Percentiles rank a stretch among this genome's conserved stretches.
phyloP scores from a whole-genome alignment of 306 rosid species.

The Lathyrus tuberosus region DNA sequence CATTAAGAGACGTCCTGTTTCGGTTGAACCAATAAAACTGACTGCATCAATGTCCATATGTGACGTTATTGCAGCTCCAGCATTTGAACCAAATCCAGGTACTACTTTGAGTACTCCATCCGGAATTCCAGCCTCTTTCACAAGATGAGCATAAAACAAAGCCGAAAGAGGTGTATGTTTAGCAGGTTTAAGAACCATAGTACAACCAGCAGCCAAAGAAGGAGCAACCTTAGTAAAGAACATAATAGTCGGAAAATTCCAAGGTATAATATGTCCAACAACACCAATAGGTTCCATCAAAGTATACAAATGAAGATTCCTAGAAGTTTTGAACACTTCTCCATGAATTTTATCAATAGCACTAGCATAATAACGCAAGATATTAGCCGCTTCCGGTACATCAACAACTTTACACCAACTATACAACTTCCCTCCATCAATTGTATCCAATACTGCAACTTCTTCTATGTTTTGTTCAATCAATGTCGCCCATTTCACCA shows the following conservation, averaged over 20 bases:
- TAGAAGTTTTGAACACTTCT: conserved; percentile 67
- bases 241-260: conserved; percentile 75
- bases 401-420: conserved; percentile 58
- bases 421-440: too few species aligned
- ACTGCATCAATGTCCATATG: conserved; percentile 89
- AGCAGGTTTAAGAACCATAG: too few species aligned
- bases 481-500: too few species aligned
- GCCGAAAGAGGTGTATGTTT: conserved; percentile 86
- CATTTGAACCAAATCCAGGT: conserved; percentile 75
- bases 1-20: conserved; percentile 72
- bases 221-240: conserved; percentile 65
- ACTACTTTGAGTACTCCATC: conserved; percentile 85
- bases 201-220: conserved; percentile 87
- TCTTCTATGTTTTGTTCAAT: too few species aligned
- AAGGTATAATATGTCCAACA: conserved; percentile 79
- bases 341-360: conserved; percentile 93
- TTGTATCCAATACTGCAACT: too few species aligned
- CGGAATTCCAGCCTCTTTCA: conserved; percentile 84
- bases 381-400: conserved; percentile 51
- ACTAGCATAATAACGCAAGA: conserved; percentile 83
- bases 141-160: conserved; percentile 76
- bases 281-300: too few species aligned
- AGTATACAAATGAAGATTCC: conserved; percentile 63
- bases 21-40: conserved; percentile 87
- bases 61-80: conserved; percentile 73